Evolutionary conservation across 2,329 filamentous ascomycete genomes (phyloP), one percentile per base, ranked within the genome.

Genomic region (Zalaria sp.): DNA sequence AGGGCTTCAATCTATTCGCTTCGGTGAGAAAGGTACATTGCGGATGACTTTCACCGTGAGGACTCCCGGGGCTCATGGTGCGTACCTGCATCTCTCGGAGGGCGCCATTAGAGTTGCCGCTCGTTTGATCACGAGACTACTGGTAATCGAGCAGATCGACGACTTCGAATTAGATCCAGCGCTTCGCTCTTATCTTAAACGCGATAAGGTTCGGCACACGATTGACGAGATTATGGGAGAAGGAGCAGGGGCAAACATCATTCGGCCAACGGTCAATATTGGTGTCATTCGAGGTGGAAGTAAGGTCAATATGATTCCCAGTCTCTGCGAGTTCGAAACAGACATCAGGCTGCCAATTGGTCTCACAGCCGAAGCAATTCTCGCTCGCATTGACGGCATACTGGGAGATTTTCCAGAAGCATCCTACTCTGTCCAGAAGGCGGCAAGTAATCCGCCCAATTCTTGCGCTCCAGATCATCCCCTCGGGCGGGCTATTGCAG

Each of bases 291-390:
- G 53, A 26, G 63, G 62, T 4, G 64, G 63, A 2, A 44, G 58
- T 6, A 64, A 66, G 42, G 61, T 66, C 46, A 66, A 66, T 44
- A 62, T 62, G 51, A 65, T 66, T 26, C 60, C 63, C 0, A 56
- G 58, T 3, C 36, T 46, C 10, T 65, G 60, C 37, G 44, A 50
- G 2, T 63, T 66, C 42, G 61, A 64, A 46, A 54, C 55, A 1
- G 63, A 66, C 34, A 62, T 66, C 27, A 54, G 63, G 3, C 47
- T 66, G 9, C 63, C 63, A 1, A 56, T 66, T 27, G 61, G 63
- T 1, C 41, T 66, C 6, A 46, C 44, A n/a, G 49, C 52, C 2
- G 43, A 53, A 3, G 42, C 47, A 4, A 55, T 63, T 4, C 49
- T 59, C 26, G 36, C 44, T 3, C 46, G 49, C 5, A 56, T 64